Base-by-base conservation (phyloP, 164 flowering plant genomes). In the Stephania japonica region DNA sequence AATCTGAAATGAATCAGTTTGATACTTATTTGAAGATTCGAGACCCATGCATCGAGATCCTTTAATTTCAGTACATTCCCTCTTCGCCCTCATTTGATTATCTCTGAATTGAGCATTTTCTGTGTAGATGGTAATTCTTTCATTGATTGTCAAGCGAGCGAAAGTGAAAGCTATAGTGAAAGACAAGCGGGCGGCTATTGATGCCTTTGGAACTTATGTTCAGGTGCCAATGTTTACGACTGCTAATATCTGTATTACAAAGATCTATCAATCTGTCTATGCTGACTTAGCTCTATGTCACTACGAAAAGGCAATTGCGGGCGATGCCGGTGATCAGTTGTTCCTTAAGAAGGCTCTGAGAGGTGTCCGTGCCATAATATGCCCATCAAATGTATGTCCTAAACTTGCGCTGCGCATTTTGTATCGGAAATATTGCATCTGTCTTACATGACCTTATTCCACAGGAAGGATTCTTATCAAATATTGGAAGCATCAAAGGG, bases 181-280 rank as follows among this genome's bases (percentile, higher is more conserved):
- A 82, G 89, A 93, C 78, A 93, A 86, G 78, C 81, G 88, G 32
- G 88, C 86, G 61, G 92, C 99, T 5, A 68, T 83, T 47, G 99
- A 93, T 78, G 93, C 99, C 3, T 95, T 90, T 79, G 97, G 99
- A 73, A 84, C 87, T 79, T 95, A 95, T 78, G 97, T 93, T 67
- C 97, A 95, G 97, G 98, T 95, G 61, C 59, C 72, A 77, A 66
- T 47, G 50, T 25, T 50, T 44, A 53, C 38, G 42, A 68, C 42
- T 50, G 14, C 18, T 7, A 43, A n/a, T 26, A 24, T 38, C 7
- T 50, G 14, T 18, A 59, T 21, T 12, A 3, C 53, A 19, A 59
- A 9, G 7, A 19, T 21, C 53, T 38, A 16, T 24, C 12, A 24
- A 65, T 41, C 42, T 21, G 18, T 23, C 43, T n/a, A 64, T 50